Evolutionary conservation across 1,284 basidiomycete genomes (phyloP), one percentile per base, ranked within the genome.

Genomic region (Athelia sp.): DNA sequence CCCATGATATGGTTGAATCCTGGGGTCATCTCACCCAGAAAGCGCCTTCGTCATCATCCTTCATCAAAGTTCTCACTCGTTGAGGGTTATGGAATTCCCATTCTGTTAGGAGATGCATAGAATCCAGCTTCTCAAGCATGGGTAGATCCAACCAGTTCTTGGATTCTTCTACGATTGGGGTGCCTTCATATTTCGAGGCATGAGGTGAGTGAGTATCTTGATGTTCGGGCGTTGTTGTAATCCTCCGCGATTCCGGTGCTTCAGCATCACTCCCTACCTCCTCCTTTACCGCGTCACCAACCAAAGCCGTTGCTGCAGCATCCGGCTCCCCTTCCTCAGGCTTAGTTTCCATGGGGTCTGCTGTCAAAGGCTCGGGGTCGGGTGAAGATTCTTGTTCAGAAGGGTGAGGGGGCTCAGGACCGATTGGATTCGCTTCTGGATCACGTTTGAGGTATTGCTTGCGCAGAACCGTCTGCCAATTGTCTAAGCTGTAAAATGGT

Each of bases 21-120:
- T 29, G 26, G 6, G 26, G 26, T 13, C 4, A 24, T 75, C 82
- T 56, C 54, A 88, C 88, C 88, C 88, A 91, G 38, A 74, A 69
- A 22, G 85, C 87, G 51, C 70, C 68, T 42, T 90, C 87, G 54
- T 89, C 87, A 52, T 90, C 88, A 49, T 73, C 78, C 61, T 82
- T 86, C 87, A 91, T 90, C 45, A 85, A 65, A 29, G 70, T 73
- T 47, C 88, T 73, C 21, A 91, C 52, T 47, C 84, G 75, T 50
- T 73, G 70, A 6, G 84, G 76, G 57, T 86, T 87, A 49, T 90
- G 84, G 56, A 90, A 90, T 57, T 89, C 86, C 88, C 88, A 91
- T 63, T 91, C 88, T 21, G 74, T 75, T 46, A 91, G 67, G 13
- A 78, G 68, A 56, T 89, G 78, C 53, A 96, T 68, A 9, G 85